Evolutionary conservation across 148 eudicot species (phyloP).

Genomic region (Tetragonia tetragonoides): DNA sequence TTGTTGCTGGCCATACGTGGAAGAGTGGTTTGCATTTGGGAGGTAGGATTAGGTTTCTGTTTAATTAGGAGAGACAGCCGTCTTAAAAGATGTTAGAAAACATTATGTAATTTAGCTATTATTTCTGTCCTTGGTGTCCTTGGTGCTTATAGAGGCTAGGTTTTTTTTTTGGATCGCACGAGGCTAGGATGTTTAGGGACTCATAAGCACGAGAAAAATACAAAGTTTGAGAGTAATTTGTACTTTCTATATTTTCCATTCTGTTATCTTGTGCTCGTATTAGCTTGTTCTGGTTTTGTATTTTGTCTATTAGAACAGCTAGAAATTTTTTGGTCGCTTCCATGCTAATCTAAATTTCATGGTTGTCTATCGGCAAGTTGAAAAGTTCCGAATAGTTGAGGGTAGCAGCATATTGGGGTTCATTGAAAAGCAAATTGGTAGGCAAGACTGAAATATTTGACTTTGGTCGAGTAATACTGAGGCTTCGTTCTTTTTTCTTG

Average conservation of each 20-base stretch:
- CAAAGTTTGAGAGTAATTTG: background rate
- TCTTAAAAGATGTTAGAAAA: background rate
- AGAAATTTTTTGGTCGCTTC: too few relatives aligned
- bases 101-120: background rate
- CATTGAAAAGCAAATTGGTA: too few relatives aligned
- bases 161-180: background rate
- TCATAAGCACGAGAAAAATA: background rate
- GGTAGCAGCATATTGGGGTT: too few relatives aligned
- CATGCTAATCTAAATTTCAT: too few relatives aligned
- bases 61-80: background rate
- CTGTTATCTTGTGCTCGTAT: background rate
- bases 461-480: too few relatives aligned
- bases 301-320: too few relatives aligned
- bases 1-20: background rate
- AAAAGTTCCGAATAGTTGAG: too few relatives aligned
- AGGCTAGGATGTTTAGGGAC: background rate
- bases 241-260: slow-evolving; percentile 4
- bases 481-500: too few relatives aligned
- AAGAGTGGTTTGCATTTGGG: slow-evolving; percentile 18
- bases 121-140: background rate
- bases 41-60: slow-evolving; percentile 23
- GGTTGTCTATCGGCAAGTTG: too few relatives aligned
- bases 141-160: slow-evolving; percentile 8
- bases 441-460: too few relatives aligned
- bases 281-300: background rate